Evolutionary conservation across 2,329 filamentous ascomycete genomes (phyloP), one percentile per base, ranked within the genome.

Genomic region (Cladosporium sp.): DNA sequence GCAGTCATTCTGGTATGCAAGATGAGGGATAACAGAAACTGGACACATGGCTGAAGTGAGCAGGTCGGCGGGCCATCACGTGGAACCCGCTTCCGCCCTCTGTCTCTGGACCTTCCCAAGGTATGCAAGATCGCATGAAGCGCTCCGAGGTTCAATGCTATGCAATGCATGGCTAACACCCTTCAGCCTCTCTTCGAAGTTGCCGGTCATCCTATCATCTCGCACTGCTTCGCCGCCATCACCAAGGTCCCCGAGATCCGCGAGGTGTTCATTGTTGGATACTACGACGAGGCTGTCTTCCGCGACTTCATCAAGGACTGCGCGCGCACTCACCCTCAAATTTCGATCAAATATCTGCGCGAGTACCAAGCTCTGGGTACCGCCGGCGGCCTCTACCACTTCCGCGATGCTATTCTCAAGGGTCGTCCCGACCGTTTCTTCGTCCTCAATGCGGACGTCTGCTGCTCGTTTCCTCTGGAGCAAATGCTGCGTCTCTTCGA

Each of bases 351-450:
- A 72, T 98, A 98, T 76, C 83, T 98, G 50, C 88, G 93, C 68
- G 93, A 98, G 78, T 98, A 98, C 77, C 86, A 95, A 72, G 91
- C 93, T 54, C 77, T 98, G 57, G 93, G 93, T 68, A 97, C 93
- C 11, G 93, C 93, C 31, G 93, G 93, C 63, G 93, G 93, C 57
- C 83, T 98, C 43, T 98, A 97, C 80, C 93, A 97, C 77, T 97
- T 98, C 84, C 89, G 93, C 69, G 93, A 98, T 81, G 89, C 89
- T 60, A 97, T 98, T 68, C 83, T 97, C 70, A 97, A 96, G 78
- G 91, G 92, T 67, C 84, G 85, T 59, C 93, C 93, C 37, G 91
- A 96, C 72, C 86, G 89, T 66, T 89, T 97, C 75, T 96, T 98
- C 71, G 93, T 98, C 54, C 80, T 97, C 68, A 98, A 98, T 72